Base-by-base conservation (phyloP, 768 basidiomycete genomes). In the Leccinum broughii region DNA sequence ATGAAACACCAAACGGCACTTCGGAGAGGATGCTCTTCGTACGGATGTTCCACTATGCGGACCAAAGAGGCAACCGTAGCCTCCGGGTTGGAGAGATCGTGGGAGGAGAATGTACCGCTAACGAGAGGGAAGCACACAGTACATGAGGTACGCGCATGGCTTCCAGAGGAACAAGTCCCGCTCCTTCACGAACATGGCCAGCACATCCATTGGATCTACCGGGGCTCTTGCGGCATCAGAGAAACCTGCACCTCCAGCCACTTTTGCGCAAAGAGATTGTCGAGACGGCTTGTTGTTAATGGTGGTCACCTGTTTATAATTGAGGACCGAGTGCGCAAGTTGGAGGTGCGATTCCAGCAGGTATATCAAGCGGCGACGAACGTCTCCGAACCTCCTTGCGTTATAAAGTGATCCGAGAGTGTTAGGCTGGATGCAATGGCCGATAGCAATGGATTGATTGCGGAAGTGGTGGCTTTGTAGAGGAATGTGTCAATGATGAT, bases 1-100 rank as follows among this genome's bases (percentile, higher is more conserved):
- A 96, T 86, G 64, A 96, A 89, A 62, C 82, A 83, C 95, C 95
- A 98, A 6, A 92, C 85, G 0, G 89, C 83, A 54, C 83, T 87
- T n/a, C 90, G 86, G 34, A 92, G 80, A 8, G 80, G 69, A 20
- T 86, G 77, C 50, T 93, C 92, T 32, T 93, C 89, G 64, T 90
- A 92, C 0, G 91, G 90, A 68, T 93, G 88, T 58, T 86, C 84
- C 6, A 90, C 78, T 37, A 93, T 88, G 22, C 85, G 82, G 2
- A 93, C 86, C 20, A 93, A 76, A 0, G 84, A 78, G 3, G 84
- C 72, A 0, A 90, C 86, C 0, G 85, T 86, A 10, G 84, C 80
- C 62, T 93, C 91, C 1, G 93, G 87, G 64, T 91, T 84, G 4
- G 87, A 83, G 4, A 95, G 78, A 95, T 85, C 3, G 90, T 88